Evolutionary conservation across 768 basidiomycete species (phyloP).

Genomic region (Xerocomellus amylosporus): DNA sequence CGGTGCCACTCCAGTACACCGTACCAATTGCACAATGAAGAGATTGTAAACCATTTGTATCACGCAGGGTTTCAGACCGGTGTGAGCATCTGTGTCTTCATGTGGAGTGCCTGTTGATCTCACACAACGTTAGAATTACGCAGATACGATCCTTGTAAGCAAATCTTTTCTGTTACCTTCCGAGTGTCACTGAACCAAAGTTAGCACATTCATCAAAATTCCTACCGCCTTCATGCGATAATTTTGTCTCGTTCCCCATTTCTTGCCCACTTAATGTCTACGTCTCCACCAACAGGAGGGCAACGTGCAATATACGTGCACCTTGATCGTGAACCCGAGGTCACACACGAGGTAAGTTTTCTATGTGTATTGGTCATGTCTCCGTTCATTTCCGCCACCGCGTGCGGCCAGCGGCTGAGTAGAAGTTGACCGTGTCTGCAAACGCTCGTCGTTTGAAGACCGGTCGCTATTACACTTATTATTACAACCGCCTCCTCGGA

Average conservation of each 20-base stretch:
- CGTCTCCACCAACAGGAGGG: constrained; percentile 62
- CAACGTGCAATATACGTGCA: constrained; percentile 72
- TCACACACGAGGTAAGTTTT: constrained; percentile 74
- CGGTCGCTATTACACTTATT: constrained; percentile 15
- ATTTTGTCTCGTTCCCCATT: constrained; percentile 86
- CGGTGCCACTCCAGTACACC: constrained; percentile 34
- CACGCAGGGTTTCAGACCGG: constrained; percentile 79
- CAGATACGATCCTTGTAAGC: constrained; percentile 76
- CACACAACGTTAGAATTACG: constrained; percentile 60
- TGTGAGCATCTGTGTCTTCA: constrained; percentile 45
- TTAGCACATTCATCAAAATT: constrained; percentile 72
- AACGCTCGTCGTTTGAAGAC: constrained; percentile 16
- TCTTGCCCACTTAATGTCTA: constrained; percentile 85
- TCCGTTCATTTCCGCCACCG: constrained; percentile 33
- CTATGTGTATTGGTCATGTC: constrained; percentile 16
- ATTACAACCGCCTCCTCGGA: constrained; percentile 19
- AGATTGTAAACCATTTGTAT: constrained; percentile 76
- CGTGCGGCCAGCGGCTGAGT: constrained; percentile 20
- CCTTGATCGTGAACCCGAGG: constrained; percentile 75
- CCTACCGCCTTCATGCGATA: constrained; percentile 79
- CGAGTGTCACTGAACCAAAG: constrained; percentile 11
- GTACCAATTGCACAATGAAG: constrained; percentile 68
- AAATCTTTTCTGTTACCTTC: constrained; percentile 2
- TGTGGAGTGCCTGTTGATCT: constrained; percentile 7
- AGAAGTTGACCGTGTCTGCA: constrained; percentile 18